Evolutionary conservation across 345 rosid species (phyloP).

Genomic region (Gossypium ekmanianum): DNA sequence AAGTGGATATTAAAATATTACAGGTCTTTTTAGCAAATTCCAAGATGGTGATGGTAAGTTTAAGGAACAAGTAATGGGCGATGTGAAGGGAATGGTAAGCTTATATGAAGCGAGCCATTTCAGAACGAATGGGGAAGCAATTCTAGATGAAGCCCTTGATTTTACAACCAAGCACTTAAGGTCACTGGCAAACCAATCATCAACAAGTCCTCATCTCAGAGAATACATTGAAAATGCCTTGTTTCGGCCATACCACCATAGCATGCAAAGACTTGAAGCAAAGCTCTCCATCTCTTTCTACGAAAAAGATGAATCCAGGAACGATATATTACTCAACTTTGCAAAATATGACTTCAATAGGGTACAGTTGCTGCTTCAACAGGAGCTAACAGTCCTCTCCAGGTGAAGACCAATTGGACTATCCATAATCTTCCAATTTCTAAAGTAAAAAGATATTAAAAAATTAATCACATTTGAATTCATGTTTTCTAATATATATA

Average conservation of each 20-base stretch:
- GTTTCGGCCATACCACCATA: not conserved
- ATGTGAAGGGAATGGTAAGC: conserved; percentile 19
- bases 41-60: conserved; percentile 9
- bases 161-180: conserved; percentile 10
- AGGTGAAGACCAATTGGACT: not conserved
- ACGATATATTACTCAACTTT: conserved; percentile 6
- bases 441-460: no score
- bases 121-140: conserved; percentile 11
- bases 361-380: conserved; percentile 3
- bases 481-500: no score
- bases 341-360: conserved; percentile 16
- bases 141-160: conserved; percentile 17
- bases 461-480: no score
- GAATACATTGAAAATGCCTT: not conserved
- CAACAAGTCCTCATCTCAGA: not conserved
- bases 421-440: no score
- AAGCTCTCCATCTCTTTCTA: conserved; percentile 14
- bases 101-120: conserved; percentile 18
- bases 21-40: conserved; percentile 7
- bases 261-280: not conserved
- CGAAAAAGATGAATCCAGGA: not conserved
- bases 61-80: not conserved
- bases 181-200: not conserved
- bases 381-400: conserved; percentile 4
- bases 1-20: not conserved